Base-by-base conservation (phyloP, 768 basidiomycete genomes). In the Daedalea quercina region DNA sequence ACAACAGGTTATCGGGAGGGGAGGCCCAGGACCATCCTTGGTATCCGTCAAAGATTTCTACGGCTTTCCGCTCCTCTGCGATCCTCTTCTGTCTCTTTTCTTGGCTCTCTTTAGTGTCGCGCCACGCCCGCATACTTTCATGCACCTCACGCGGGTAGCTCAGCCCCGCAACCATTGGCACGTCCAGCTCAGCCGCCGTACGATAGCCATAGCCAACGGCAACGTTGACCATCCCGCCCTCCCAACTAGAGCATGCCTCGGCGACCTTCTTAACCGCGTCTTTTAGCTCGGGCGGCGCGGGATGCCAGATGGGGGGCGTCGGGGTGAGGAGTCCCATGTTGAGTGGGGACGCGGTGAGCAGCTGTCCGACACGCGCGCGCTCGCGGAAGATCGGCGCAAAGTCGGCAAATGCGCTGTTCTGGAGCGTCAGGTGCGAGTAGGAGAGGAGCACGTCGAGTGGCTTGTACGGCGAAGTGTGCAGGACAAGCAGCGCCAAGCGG, bases 391-490 rank as follows among this genome's bases (percentile, higher is more conserved):
- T 75, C 11, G 76, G 69, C 24, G 76, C 74, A 64, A 83, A 91
- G 9, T 73, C 67, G 37, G 67, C 64, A 64, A 84, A 75, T 15
- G 78, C 82, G 51, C 71, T 68, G 66, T 88, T 90, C 64, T 91
- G 88, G 28, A 93, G 72, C 22, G 78, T 82, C 50, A 90, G 76
- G 66, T 94, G 90, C 22, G 82, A 87, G 70, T 90, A 94, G 15
- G 87, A 85, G 43, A 93, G 77, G 25, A 94, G 66, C 44, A 84
- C 75, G 67, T 94, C 92, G 53, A 94, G 64, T 9, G 92, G 87
- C 50, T 76, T 74, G 68, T 76, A 84, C 11, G 85, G 84, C 9
- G 80, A 67, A 19, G 74, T 82, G 61, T 86, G 80, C 28, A 80
- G 72, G 56, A 91, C 78, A 47, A 93, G 73, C 31, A 90, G 76